Conservation (phyloP, 139 green algal species). For the Chara braunii region DNA sequence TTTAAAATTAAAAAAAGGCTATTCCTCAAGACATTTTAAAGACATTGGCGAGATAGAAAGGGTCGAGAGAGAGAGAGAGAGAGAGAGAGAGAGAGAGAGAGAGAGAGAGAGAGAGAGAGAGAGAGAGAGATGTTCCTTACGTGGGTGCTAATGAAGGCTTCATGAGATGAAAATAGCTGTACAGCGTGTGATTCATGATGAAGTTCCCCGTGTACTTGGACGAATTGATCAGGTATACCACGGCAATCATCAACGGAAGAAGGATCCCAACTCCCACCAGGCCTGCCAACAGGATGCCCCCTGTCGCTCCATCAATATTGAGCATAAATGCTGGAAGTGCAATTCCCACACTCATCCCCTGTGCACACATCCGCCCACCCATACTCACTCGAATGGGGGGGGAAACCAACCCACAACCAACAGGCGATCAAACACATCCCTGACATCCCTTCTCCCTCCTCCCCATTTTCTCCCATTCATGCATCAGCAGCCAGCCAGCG, state of each 20-base stretch:
- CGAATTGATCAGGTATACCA: conserved; percentile 30
- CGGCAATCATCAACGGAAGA: conserved; percentile 35
- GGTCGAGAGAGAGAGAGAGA: not conserved
- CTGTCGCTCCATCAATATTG: conserved; percentile 21
- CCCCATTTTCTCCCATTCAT: too few species aligned
- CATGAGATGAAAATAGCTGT: conserved; percentile 33
- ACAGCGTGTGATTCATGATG: conserved; percentile 37
- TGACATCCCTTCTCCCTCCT: too few species aligned
- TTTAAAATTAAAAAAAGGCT: too few species aligned
- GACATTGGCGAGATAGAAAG: too few species aligned
- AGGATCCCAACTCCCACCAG: conserved; percentile 46
- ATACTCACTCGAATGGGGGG: too few species aligned
- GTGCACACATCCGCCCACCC: conserved; percentile 5
- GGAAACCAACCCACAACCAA: conserved; percentile 19
- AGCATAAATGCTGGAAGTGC: conserved; percentile 48
- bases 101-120: not conserved
- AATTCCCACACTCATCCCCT: conserved; percentile 39
- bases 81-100: not conserved
- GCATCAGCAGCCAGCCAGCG: too few species aligned
- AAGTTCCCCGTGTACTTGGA: conserved; percentile 49
- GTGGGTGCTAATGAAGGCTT: conserved; percentile 40
- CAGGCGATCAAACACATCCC: too few species aligned
- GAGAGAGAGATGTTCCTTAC: not conserved
- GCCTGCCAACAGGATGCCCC: not conserved
- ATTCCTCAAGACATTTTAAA: too few species aligned